These are phyloP conservation scores for Kodamaea kaohsiungensis DNA, from an alignment of 805 yeast species.

Conservation along the genomic window DNA sequence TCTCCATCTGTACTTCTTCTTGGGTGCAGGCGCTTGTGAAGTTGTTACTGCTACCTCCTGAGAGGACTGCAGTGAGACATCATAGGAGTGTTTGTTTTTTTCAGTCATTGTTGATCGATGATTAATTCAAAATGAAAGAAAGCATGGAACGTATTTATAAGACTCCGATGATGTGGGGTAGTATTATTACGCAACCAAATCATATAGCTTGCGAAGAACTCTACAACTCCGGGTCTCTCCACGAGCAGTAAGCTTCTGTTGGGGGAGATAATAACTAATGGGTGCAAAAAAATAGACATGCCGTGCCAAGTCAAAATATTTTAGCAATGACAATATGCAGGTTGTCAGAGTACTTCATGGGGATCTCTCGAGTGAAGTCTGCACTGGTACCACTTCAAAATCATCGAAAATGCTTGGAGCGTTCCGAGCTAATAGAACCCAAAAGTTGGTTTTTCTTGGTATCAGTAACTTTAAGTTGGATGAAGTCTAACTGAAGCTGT, in stretches of 20 bases:
- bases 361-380: neutral
- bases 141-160: neutral
- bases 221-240: neutral
- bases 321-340: neutral
- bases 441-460: neutral
- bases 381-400: neutral
- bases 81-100: neutral
- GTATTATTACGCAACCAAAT: neutral
- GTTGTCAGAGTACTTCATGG: neutral
- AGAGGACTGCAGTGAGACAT: neutral
- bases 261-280: neutral
- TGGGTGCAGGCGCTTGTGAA: neutral
- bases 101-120: neutral
- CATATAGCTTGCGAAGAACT: neutral
- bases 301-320: neutral
- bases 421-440: neutral
- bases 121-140: neutral
- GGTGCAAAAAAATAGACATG: constrained; percentile 1
- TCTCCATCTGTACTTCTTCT: constrained; percentile 21
- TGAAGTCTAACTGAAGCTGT: too few species aligned
- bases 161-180: neutral
- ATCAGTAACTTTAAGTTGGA: neutral
- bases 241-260: neutral
- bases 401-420: neutral
- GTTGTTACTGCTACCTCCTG: constrained; percentile 3